These are phyloP conservation scores for Phoma herbarum DNA, from an alignment of 2,329 filamentous ascomycete species.

Conservation along the genomic window DNA sequence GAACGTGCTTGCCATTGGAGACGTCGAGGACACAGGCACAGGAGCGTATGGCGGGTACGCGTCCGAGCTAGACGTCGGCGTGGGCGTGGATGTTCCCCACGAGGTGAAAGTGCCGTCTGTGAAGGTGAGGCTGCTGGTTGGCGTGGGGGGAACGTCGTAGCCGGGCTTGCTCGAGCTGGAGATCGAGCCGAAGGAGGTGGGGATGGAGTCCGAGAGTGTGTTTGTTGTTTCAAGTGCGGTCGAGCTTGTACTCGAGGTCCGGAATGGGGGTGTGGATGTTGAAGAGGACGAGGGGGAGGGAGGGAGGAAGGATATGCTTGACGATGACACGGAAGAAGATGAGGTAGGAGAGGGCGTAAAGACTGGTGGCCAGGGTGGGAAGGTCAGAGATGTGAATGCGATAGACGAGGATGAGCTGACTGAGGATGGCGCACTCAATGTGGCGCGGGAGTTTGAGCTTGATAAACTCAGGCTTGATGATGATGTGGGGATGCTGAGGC, in stretches of 20 bases:
- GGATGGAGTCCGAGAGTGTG: conserved; percentile 12
- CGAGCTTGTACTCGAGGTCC: background rate
- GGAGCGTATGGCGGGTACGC: background rate
- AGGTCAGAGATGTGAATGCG: background rate
- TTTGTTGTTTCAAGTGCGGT: background rate
- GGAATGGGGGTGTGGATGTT: background rate
- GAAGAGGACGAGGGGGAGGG: background rate
- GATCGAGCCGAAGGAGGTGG: background rate
- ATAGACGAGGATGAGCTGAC: background rate
- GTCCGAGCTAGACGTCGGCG: background rate
- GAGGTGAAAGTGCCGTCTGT: conserved; percentile 9
- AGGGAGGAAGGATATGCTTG: background rate
- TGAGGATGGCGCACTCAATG: background rate
- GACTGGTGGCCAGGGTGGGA: conserved; percentile 4
- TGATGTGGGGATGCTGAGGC: conserved; percentile 4
- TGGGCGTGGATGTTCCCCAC: background rate
- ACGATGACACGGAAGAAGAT: background rate
- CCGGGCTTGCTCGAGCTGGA: background rate
- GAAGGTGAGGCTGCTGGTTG: background rate
- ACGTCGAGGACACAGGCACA: background rate
- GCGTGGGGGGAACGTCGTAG: background rate
- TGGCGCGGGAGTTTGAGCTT: background rate
- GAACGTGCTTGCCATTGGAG: background rate
- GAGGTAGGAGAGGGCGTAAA: background rate
- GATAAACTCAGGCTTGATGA: background rate